phyloP scores from a whole-genome alignment of 2,329 filamentous ascomycete genomes.

The Basipetospora sp. region DNA sequence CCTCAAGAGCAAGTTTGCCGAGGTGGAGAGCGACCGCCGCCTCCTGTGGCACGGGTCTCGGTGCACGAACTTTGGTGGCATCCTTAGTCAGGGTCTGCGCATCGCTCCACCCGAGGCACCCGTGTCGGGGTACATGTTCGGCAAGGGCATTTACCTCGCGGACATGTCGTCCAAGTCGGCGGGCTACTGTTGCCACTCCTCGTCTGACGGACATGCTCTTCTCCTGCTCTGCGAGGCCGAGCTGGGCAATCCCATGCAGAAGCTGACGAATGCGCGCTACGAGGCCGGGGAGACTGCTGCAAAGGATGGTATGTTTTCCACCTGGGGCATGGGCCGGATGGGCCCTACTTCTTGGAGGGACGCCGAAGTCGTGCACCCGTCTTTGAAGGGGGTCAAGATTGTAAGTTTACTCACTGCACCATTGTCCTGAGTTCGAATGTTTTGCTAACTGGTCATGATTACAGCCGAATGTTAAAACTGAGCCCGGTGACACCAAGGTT shows the following conservation, averaged over 20 bases:
- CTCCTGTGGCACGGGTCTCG: constrained; percentile 82
- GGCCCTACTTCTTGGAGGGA: constrained; percentile 64
- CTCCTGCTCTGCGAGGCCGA: constrained; percentile 68
- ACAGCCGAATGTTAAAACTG: constrained; percentile 34
- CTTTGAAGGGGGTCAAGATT: constrained; percentile 55
- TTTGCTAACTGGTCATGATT: constrained; percentile 4
- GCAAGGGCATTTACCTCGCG: constrained; percentile 76
- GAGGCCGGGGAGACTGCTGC: constrained; percentile 50
- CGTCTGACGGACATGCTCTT: constrained; percentile 55
- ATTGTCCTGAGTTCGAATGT: no score
- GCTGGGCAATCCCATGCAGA: constrained; percentile 59
- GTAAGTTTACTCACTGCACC: constrained; percentile 29
- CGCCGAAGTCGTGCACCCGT: constrained; percentile 48
- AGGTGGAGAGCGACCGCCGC: constrained; percentile 48
- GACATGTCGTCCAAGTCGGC: constrained; percentile 76
- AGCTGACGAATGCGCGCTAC: constrained; percentile 43
- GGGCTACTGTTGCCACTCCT: constrained; percentile 52
- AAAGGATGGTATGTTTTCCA: constrained; percentile 45
- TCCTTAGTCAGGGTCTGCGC: constrained; percentile 73
- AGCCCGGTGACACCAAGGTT: constrained; percentile 34
- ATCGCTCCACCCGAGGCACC: constrained; percentile 79
- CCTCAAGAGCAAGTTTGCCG: constrained; percentile 36
- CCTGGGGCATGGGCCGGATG: constrained; percentile 52
- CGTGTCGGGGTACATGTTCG: constrained; percentile 72
- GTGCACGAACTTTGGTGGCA: constrained; percentile 72